Percentiles rank a stretch among this genome's conserved stretches.
Evolutionary conservation across 2,329 filamentous ascomycete species (phyloP).

Genomic region (Fusarium subtropicale): DNA sequence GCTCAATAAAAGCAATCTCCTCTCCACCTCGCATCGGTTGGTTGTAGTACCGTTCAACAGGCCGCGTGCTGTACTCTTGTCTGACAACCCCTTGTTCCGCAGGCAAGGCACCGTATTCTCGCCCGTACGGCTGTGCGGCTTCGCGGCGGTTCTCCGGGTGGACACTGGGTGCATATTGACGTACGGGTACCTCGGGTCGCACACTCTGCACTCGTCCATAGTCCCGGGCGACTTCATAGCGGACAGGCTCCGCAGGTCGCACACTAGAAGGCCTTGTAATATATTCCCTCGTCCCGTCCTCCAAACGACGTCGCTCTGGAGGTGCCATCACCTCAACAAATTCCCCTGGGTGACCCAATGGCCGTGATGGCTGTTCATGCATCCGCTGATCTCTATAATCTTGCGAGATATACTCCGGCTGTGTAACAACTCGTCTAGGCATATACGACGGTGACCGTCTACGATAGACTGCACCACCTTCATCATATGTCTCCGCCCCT

Average conservation of each 20-base stretch:
- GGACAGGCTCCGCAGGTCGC: slow-evolving; percentile 62
- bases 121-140: slow-evolving; percentile 49
- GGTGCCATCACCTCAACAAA: slow-evolving; percentile 61
- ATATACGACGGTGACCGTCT: slow-evolving; percentile 63
- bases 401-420: slow-evolving; percentile 68
- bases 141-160: slow-evolving; percentile 49
- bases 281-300: slow-evolving; percentile 65
- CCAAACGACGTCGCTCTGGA: slow-evolving; percentile 56
- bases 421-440: slow-evolving; percentile 70
- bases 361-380: slow-evolving; percentile 68
- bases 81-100: slow-evolving; percentile 44
- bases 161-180: slow-evolving; percentile 47
- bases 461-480: slow-evolving; percentile 63
- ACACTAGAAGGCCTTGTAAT: slow-evolving; percentile 67
- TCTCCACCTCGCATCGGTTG: slow-evolving; percentile 50
- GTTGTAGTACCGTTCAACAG: slow-evolving; percentile 59
- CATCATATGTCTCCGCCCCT: slow-evolving; percentile 60
- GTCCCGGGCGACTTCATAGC: slow-evolving; percentile 56
- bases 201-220: slow-evolving; percentile 60
- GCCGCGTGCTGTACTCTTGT: slow-evolving; percentile 56
- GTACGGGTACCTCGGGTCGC: slow-evolving; percentile 51
- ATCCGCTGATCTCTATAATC: slow-evolving; percentile 66
- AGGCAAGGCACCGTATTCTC: slow-evolving; percentile 47
- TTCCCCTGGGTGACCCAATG: slow-evolving; percentile 56
- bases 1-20: slow-evolving; percentile 60